Conservation (phyloP, 2,329 filamentous ascomycete species). For the Nothopassalora personata region DNA sequence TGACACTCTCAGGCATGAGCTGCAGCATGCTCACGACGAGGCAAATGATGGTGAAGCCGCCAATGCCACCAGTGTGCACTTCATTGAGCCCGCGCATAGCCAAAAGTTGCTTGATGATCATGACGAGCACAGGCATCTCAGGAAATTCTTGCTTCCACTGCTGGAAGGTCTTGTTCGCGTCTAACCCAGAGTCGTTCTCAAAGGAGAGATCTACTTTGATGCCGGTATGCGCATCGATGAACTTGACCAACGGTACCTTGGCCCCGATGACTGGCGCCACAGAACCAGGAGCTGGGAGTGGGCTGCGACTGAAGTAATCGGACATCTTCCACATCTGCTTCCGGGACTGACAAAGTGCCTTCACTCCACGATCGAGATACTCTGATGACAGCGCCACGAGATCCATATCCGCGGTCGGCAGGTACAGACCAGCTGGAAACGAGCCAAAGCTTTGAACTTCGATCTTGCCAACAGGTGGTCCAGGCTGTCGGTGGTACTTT, state of each 20-base stretch:
- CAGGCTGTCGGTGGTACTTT: conserved; percentile 31
- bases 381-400: conserved; percentile 67
- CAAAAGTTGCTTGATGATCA: conserved; percentile 87
- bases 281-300: conserved; percentile 54
- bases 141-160: conserved; percentile 75
- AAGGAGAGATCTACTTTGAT: conserved; percentile 91
- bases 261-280: conserved; percentile 67
- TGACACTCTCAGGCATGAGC: conserved; percentile 66
- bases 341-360: conserved; percentile 46
- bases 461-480: conserved; percentile 38
- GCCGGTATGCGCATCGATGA: conserved; percentile 68
- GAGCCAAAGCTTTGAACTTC: conserved; percentile 82
- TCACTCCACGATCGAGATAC: conserved; percentile 53
- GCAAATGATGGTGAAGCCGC: conserved; percentile 91
- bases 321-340: conserved; percentile 58
- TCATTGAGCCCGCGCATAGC: conserved; percentile 87
- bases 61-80: conserved; percentile 82
- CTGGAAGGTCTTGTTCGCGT: conserved; percentile 74
- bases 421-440: conserved; percentile 70
- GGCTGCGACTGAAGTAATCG: conserved; percentile 51
- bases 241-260: conserved; percentile 90
- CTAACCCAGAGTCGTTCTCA: conserved; percentile 78
- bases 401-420: conserved; percentile 86
- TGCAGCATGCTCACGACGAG: conserved; percentile 86
- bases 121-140: conserved; percentile 78